Conservation (phyloP, 805 yeast species). For the Ogataea ramenticola region DNA sequence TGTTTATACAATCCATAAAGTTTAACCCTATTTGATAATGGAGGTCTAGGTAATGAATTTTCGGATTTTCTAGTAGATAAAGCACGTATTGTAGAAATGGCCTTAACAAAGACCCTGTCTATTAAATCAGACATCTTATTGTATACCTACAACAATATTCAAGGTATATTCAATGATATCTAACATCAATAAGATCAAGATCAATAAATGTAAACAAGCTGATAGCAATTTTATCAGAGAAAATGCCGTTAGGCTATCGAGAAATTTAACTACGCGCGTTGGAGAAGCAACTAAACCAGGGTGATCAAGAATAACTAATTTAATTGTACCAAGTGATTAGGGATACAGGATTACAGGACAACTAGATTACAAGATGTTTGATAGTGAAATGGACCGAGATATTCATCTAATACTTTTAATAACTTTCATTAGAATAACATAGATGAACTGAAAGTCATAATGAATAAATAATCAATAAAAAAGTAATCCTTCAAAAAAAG, state of each 20-base stretch:
- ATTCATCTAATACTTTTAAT: conserved; percentile 26
- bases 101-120: conserved; percentile 78
- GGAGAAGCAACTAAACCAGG: no score
- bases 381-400: conserved; percentile 65
- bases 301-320: no score
- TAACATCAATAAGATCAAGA: not conserved
- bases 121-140: conserved; percentile 42
- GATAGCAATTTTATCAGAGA: not conserved
- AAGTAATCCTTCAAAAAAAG: conserved; percentile 3
- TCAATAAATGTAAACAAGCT: not conserved
- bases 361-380: conserved; percentile 33
- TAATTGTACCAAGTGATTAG: no score
- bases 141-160: no score
- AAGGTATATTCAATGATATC: no score
- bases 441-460: not conserved
- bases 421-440: not conserved
- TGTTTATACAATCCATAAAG: conserved; percentile 83
- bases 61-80: conserved; percentile 57
- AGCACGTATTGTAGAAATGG: conserved; percentile 71
- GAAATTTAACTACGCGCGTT: no score
- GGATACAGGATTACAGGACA: no score
- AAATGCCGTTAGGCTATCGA: not conserved
- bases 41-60: conserved; percentile 68
- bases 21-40: conserved; percentile 57
- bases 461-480: conserved; percentile 4